phyloP scores from a whole-genome alignment of 2,329 filamentous ascomycete genomes.

The Monosporascus sp. region DNA sequence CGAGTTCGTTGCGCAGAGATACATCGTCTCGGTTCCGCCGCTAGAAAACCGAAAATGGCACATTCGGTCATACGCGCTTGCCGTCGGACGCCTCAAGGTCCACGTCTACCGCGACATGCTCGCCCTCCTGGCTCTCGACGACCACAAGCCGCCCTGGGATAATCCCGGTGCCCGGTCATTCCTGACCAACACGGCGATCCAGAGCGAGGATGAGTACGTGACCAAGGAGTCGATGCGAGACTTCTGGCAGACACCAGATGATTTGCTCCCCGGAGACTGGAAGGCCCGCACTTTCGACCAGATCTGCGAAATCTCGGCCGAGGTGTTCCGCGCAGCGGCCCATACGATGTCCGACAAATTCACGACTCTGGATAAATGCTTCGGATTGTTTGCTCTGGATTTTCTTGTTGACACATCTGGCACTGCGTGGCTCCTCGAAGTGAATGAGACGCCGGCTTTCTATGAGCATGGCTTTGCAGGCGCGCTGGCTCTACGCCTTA shows the following conservation, averaged over 20 bases:
- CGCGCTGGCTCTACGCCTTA: constrained; percentile 26
- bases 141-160: constrained; percentile 32
- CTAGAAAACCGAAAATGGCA: constrained; percentile 33
- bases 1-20: constrained; percentile 33
- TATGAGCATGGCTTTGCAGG: constrained; percentile 30
- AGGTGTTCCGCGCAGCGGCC: constrained; percentile 29
- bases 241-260: constrained; percentile 25
- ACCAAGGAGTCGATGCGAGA: constrained; percentile 29
- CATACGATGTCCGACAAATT: constrained; percentile 36
- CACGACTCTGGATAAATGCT: constrained; percentile 30
- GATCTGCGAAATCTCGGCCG: constrained; percentile 27
- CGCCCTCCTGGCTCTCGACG: constrained; percentile 27
- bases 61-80: constrained; percentile 30
- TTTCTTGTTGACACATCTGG: constrained; percentile 29
- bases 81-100: constrained; percentile 30
- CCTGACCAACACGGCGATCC: constrained; percentile 33
- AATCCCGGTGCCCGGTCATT: constrained; percentile 28
- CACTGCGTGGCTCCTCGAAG: constrained; percentile 30
- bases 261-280: constrained; percentile 27
- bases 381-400: constrained; percentile 32
- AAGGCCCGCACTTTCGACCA: constrained; percentile 29
- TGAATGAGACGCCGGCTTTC: constrained; percentile 34
- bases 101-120: constrained; percentile 33
- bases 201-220: constrained; percentile 29
- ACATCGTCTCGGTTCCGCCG: constrained; percentile 27